phyloP scores from a whole-genome alignment of 495 filamentous ascomycete species.

The Parmelia sp. region DNA sequence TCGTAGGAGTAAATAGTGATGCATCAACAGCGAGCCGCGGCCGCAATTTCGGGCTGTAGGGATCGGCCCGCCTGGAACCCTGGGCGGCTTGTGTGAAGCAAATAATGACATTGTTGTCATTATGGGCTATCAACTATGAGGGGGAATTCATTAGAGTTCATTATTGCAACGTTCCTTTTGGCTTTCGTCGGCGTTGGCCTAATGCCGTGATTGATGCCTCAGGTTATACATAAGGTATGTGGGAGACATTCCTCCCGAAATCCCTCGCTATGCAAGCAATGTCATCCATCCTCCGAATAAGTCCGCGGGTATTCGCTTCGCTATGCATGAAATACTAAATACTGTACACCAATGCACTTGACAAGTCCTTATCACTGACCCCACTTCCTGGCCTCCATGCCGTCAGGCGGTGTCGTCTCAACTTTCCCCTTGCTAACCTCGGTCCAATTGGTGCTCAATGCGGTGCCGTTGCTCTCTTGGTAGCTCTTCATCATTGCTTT shows the following conservation, averaged over 20 bases:
- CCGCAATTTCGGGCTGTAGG: background rate
- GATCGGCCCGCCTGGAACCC: conserved; percentile 13
- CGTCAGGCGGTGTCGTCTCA: conserved; percentile 68
- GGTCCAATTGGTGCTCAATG: conserved; percentile 86
- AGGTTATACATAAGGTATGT: background rate
- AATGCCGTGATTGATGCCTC: conserved; percentile 17
- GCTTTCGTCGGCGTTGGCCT: conserved; percentile 7
- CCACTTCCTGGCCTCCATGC: conserved; percentile 69
- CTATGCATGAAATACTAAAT: background rate
- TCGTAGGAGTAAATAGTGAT: too few relatives aligned
- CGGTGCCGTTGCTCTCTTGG: conserved; percentile 84
- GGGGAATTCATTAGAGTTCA: background rate
- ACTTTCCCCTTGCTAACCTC: conserved; percentile 73
- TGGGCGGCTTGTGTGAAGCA: background rate
- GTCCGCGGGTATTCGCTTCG: background rate
- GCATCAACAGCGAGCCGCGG: background rate
- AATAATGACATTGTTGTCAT: background rate
- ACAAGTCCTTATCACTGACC: background rate
- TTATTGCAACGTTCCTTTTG: background rate
- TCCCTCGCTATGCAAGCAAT: conserved; percentile 1
- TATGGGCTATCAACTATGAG: background rate
- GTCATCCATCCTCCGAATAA: background rate
- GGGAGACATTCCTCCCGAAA: background rate
- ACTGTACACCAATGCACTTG: background rate
- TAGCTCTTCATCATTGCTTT: conserved; percentile 98